phyloP scores from a whole-genome alignment of 2,329 filamentous ascomycete genomes.

The Paramyrothecium roridum region DNA sequence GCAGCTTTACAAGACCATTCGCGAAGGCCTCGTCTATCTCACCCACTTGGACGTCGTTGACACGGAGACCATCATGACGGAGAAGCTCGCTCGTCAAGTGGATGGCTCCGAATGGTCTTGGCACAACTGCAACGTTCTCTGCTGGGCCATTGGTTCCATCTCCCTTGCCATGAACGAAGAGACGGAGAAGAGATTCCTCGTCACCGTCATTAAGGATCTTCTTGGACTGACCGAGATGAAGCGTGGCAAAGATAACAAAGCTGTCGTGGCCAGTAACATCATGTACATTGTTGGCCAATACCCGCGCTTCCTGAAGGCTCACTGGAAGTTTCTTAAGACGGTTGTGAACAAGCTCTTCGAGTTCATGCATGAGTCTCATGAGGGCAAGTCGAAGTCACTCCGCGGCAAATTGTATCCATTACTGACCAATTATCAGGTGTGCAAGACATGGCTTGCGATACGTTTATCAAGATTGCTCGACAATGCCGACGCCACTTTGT shows the following conservation, averaged over 20 bases:
- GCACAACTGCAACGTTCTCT: slow-evolving; percentile 99
- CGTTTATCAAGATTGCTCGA: slow-evolving; percentile 98
- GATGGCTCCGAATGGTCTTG: slow-evolving; percentile 97
- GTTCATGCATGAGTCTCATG: slow-evolving; percentile 99
- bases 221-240: slow-evolving; percentile 98
- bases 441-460: slow-evolving; percentile 99
- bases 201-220: slow-evolving; percentile 98
- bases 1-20: slow-evolving; percentile 97
- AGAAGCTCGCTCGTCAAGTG: slow-evolving; percentile 93
- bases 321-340: slow-evolving; percentile 99
- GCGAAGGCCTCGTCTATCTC: slow-evolving; percentile 94
- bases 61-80: slow-evolving; percentile 98
- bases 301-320: slow-evolving; percentile 94
- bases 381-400: slow-evolving; percentile 56
- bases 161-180: slow-evolving; percentile 99
- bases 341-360: slow-evolving; percentile 99
- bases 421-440: slow-evolving; percentile 58
- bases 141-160: slow-evolving; percentile 98
- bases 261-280: slow-evolving; percentile 97
- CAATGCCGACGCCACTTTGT: slow-evolving; percentile 98
- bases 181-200: slow-evolving; percentile 96
- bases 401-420: neutral
- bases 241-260: slow-evolving; percentile 98
- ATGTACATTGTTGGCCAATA: slow-evolving; percentile 99
- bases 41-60: slow-evolving; percentile 97